Evolutionary conservation across 345 rosid genomes (phyloP), one percentile per base, ranked within the genome.

Genomic region (Aegle marmelos): DNA sequence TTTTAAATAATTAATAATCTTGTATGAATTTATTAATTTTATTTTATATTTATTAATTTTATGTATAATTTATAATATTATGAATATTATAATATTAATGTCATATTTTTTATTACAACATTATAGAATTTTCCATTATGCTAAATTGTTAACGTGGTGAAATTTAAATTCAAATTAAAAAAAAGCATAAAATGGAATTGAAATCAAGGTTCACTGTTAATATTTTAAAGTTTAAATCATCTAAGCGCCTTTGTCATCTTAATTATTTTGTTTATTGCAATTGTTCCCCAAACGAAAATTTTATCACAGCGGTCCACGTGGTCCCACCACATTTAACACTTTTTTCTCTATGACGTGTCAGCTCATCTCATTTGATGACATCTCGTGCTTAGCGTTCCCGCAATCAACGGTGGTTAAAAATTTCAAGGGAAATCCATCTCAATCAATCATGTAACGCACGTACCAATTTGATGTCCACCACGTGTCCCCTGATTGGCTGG

Each of bases 401-500:
- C 81, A 79, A 82, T 77, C 78, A 79, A 77, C 85, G 82, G 50
- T 11, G 16, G 50, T 45, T 45, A 45, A 45, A 45, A 10, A 11
- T 45, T 45, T 45, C 13, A 45, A 45, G 50, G 50, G 50, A 45
- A 45, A 45, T 11, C 16, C 5, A 10, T 41, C 14, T 10, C 14
- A 41, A 41, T 10, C 4, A 45, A 11, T 10, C 50, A 16, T 72
- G 69, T 59, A 17, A 4, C 56, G 22, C 2, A 50, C 56, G 17
- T 17, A 19, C 24, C 82, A 80, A 50, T 45, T 75, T 0, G 80
- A 84, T 81, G 34, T 0, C 2, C 19, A 59, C 82, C 86, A 83
- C 86, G 82, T 82, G 76, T 65, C 65, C 1, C 7, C 1, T 2
- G 27, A 63, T 83, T 84, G 22, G 87, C 50, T 83, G 86, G 83